A percentile compares a stretch with the other conserved stretches of the same genome.
These are phyloP conservation scores for Boletus eberwhitei DNA, from an alignment of 768 basidiomycete species.

Conservation along the genomic window DNA sequence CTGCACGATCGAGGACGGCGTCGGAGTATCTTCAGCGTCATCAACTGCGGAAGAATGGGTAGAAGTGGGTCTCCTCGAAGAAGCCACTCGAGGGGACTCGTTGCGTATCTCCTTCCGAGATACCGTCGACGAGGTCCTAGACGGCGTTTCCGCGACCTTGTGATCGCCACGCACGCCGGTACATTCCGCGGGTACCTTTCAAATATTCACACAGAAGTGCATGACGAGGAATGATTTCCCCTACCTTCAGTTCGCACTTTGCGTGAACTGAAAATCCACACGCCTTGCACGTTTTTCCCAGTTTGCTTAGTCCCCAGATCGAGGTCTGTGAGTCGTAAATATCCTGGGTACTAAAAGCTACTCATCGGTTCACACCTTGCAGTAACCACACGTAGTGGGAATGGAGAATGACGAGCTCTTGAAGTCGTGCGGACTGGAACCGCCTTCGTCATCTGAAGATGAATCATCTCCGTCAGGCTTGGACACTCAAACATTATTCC, in stretches of 20 bases:
- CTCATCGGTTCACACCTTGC: constrained; percentile 51
- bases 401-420: constrained; percentile 86
- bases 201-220: constrained; percentile 8
- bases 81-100: constrained; percentile 8
- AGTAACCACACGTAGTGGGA: constrained; percentile 77
- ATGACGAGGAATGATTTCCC: constrained; percentile 3
- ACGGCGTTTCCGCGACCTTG: constrained; percentile 24
- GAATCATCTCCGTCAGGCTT: constrained; percentile 10
- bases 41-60: constrained; percentile 3
- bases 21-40: constrained; percentile 32
- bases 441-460: constrained; percentile 66
- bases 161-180: constrained; percentile 27
- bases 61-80: constrained; percentile 5
- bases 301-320: constrained; percentile 85
- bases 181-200: constrained; percentile 75
- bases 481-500: not conserved
- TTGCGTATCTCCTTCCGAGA: constrained; percentile 31
- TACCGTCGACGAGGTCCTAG: constrained; percentile 33
- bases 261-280: constrained; percentile 79
- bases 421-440: constrained; percentile 69
- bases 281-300: constrained; percentile 78
- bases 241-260: constrained; percentile 84
- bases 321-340: constrained; percentile 49
- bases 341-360: not conserved
- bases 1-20: constrained; percentile 57